Evolutionary conservation across 2,329 filamentous ascomycete genomes (phyloP).

Genomic region (Atkinsonella texensis): DNA sequence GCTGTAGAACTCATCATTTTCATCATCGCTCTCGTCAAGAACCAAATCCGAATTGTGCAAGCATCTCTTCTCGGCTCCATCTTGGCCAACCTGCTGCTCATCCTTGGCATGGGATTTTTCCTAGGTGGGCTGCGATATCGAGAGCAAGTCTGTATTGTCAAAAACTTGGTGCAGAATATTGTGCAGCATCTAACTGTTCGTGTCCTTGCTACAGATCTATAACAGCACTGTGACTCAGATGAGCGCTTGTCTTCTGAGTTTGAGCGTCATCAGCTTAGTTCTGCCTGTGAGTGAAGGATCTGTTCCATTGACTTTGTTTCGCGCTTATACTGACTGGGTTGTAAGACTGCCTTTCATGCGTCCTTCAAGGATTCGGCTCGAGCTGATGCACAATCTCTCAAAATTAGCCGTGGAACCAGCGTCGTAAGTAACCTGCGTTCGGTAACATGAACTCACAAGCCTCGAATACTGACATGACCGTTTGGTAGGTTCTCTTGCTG

Average conservation of each 20-base stretch:
- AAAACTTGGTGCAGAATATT: no score
- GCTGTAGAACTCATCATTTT: conserved; percentile 73
- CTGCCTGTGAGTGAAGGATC: conserved; percentile 48
- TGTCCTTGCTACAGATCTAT: conserved; percentile 49
- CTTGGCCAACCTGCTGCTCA: conserved; percentile 75
- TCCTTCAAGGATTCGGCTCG: conserved; percentile 54
- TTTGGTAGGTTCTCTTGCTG: conserved; percentile 53
- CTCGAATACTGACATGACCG: neutral
- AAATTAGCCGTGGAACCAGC: conserved; percentile 82
- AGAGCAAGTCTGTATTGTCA: conserved; percentile 50
- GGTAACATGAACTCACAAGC: conserved; percentile 2
- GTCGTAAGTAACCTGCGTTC: conserved; percentile 43
- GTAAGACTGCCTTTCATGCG: conserved; percentile 76
- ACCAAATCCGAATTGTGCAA: conserved; percentile 85
- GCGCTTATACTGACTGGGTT: conserved; percentile 24
- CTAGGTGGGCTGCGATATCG: conserved; percentile 75
- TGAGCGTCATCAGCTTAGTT: conserved; percentile 81
- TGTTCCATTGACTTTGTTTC: neutral
- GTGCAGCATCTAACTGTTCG: neutral
- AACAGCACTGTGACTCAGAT: conserved; percentile 94
- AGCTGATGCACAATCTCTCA: conserved; percentile 61
- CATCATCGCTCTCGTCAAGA: conserved; percentile 17
- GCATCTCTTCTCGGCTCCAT: conserved; percentile 84
- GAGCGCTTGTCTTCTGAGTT: conserved; percentile 82
- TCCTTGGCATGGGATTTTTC: conserved; percentile 85